Evolutionary conservation across 2,329 filamentous ascomycete species (phyloP).

Genomic region (Aspergillus tamarii): DNA sequence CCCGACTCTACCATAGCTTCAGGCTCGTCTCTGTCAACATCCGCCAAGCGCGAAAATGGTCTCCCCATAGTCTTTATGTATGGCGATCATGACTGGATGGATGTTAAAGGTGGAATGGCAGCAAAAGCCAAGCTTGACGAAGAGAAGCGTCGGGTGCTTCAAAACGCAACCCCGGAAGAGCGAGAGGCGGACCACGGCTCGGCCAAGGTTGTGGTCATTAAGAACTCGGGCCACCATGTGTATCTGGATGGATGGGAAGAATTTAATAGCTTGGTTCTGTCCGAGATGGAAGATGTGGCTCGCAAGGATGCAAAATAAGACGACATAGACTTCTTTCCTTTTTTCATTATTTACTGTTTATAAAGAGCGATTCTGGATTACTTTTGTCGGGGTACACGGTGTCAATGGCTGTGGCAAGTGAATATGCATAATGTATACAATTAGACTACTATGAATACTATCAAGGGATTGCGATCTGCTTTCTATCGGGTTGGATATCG

Average conservation of each 20-base stretch:
- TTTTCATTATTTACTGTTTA: background rate
- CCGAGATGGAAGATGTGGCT: conserved; percentile 68
- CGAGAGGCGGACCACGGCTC: conserved; percentile 73
- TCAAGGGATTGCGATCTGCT: background rate
- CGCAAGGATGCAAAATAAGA: conserved; percentile 24
- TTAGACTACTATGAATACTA: background rate
- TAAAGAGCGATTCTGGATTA: background rate
- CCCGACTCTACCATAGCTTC: conserved; percentile 33
- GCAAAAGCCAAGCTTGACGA: conserved; percentile 78
- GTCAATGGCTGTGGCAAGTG: background rate
- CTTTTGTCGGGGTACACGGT: background rate
- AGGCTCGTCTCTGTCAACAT: conserved; percentile 11
- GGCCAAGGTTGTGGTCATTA: conserved; percentile 79
- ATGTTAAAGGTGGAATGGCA: conserved; percentile 80
- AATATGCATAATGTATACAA: conserved; percentile 1
- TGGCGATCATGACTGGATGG: conserved; percentile 99
- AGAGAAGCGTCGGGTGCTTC: conserved; percentile 63
- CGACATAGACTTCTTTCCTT: background rate
- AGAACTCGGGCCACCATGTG: conserved; percentile 71
- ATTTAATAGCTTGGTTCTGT: conserved; percentile 67
- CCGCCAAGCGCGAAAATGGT: conserved; percentile 60
- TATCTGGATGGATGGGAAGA: conserved; percentile 72
- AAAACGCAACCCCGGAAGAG: conserved; percentile 67
- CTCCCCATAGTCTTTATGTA: conserved; percentile 92
- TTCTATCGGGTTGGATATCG: no score